phyloP scores from a whole-genome alignment of 2,329 filamentous ascomycete species.

The Coniochaeta sp. region DNA sequence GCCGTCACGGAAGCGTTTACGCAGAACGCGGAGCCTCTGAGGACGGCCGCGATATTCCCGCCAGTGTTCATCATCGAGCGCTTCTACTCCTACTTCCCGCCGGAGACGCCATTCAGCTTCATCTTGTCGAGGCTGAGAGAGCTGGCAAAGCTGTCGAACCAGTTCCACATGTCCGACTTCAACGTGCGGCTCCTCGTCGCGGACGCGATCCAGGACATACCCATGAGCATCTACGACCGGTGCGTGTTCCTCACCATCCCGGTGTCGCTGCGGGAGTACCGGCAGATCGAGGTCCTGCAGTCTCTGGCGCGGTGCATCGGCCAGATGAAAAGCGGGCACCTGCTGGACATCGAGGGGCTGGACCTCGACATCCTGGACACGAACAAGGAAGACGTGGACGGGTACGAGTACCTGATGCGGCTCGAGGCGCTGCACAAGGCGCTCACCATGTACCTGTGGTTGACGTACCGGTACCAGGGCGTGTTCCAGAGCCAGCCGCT shows the following conservation, averaged over 20 bases:
- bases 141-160: slow-evolving; percentile 53
- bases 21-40: slow-evolving; percentile 57
- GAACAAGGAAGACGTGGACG: slow-evolving; percentile 32
- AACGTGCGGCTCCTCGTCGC: slow-evolving; percentile 58
- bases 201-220: slow-evolving; percentile 65
- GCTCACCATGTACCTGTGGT: slow-evolving; percentile 84
- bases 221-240: slow-evolving; percentile 65
- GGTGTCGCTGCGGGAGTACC: slow-evolving; percentile 42
- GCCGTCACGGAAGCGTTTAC: slow-evolving; percentile 57
- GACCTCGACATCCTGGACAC: slow-evolving; percentile 69
- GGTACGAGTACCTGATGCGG: slow-evolving; percentile 51
- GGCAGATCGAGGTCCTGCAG: slow-evolving; percentile 43
- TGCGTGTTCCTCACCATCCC: slow-evolving; percentile 71
- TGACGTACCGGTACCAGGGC: slow-evolving; percentile 81
- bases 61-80: slow-evolving; percentile 63
- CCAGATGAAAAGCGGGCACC: slow-evolving; percentile 53
- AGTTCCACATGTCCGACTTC: slow-evolving; percentile 65
- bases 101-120: slow-evolving; percentile 73
- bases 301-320: slow-evolving; percentile 66
- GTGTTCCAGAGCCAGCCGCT: slow-evolving; percentile 70
- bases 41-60: slow-evolving; percentile 66
- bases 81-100: slow-evolving; percentile 77
- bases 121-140: slow-evolving; percentile 70
- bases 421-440: slow-evolving; percentile 77
- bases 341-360: slow-evolving; percentile 65